Evolutionary conservation across 2,329 filamentous ascomycete species (phyloP).

Genomic region (Pezicula neosporulosa): DNA sequence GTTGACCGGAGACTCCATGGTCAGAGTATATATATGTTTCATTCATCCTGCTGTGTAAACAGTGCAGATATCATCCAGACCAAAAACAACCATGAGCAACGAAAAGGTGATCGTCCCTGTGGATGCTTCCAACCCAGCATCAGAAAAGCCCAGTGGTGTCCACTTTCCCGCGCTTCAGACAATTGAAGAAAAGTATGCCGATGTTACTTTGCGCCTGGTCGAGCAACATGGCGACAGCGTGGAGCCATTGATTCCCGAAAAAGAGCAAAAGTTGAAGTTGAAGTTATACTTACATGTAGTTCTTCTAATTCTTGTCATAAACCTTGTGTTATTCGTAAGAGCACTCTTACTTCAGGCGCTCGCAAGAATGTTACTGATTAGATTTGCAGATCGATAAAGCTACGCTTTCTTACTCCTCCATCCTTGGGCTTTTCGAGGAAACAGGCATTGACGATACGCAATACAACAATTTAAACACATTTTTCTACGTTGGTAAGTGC

Average conservation of each 20-base stretch:
- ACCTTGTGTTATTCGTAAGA: conserved; percentile 34
- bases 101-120: too few species aligned
- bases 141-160: too few species aligned
- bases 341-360: not conserved
- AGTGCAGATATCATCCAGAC: too few species aligned
- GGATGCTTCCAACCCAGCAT: too few species aligned
- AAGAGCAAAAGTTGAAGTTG: conserved; percentile 26
- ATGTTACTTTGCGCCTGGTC: conserved; percentile 32
- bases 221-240: conserved; percentile 31
- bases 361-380: not conserved
- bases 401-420: conserved; percentile 35
- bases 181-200: conserved; percentile 26
- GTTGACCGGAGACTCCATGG: too few species aligned
- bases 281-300: conserved; percentile 33
- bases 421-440: conserved; percentile 38
- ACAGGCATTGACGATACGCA: conserved; percentile 32
- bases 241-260: conserved; percentile 28
- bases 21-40: too few species aligned
- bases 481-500: conserved; percentile 37
- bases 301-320: conserved; percentile 29
- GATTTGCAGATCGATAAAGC: conserved; percentile 35
- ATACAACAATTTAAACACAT: conserved; percentile 38
- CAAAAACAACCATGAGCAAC: too few species aligned
- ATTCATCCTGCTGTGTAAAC: too few species aligned
- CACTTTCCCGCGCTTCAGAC: not conserved